Evolutionary conservation across 2,329 filamentous ascomycete species (phyloP).

Genomic region (Alternaria solani): DNA sequence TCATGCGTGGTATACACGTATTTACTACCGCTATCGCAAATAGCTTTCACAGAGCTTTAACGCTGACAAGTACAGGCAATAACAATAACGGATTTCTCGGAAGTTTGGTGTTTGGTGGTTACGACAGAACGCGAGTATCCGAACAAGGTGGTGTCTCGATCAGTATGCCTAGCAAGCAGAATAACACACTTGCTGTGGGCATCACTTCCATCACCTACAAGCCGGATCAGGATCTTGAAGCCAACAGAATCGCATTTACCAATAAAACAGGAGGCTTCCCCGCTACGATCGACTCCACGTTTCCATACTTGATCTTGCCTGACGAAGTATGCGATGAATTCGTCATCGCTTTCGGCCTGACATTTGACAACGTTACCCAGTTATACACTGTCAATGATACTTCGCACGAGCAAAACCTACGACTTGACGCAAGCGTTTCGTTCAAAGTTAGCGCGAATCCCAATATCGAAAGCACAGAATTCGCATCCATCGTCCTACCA

Average conservation of each 20-base stretch:
- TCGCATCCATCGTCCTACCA: constrained; percentile 35
- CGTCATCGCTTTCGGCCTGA: constrained; percentile 45
- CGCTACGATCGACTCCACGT: constrained; percentile 51
- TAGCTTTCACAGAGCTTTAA: neutral
- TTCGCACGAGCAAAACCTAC: constrained; percentile 30
- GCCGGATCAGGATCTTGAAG: constrained; percentile 24
- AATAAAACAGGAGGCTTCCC: constrained; percentile 22
- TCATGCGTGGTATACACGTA: neutral
- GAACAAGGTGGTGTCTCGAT: constrained; percentile 28
- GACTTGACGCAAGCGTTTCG: constrained; percentile 35
- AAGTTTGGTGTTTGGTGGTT: constrained; percentile 53
- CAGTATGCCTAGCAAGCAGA: constrained; percentile 26
- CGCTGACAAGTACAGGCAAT: constrained; percentile 30
- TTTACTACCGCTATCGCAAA: neutral
- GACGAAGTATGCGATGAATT: constrained; percentile 50
- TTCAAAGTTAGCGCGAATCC: constrained; percentile 35
- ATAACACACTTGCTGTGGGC: constrained; percentile 38
- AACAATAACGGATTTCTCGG: constrained; percentile 36
- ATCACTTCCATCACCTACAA: constrained; percentile 35
- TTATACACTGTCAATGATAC: constrained; percentile 49
- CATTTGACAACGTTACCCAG: constrained; percentile 39
- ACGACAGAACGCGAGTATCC: constrained; percentile 48
- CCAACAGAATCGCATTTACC: constrained; percentile 20
- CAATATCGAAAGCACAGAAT: constrained; percentile 12
- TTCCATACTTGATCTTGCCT: constrained; percentile 46